These are phyloP conservation scores for Centrapalus pauciflorus DNA, from an alignment of 129 eudicot species.

Conservation along the genomic window DNA sequence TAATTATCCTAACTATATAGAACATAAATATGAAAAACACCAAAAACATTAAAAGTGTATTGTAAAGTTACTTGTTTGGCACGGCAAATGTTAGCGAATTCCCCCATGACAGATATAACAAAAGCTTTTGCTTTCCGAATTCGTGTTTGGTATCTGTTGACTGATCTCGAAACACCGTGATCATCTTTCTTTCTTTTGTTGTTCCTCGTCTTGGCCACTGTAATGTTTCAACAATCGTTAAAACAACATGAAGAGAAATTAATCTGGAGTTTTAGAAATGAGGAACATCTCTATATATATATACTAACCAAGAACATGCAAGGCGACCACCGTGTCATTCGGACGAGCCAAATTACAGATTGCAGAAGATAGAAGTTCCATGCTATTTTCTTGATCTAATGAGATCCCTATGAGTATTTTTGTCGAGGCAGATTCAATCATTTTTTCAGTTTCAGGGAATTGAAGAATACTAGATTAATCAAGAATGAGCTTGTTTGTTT, in stretches of 20 bases:
- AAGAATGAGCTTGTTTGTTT: constrained; percentile 12
- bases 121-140: constrained; percentile 71
- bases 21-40: neutral
- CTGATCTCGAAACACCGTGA: constrained; percentile 23
- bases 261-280: neutral
- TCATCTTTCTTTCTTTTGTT: constrained; percentile 31
- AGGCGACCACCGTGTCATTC: constrained; percentile 57
- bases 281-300: neutral
- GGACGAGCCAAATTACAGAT: constrained; percentile 57
- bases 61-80: constrained; percentile 41
- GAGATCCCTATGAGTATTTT: constrained; percentile 67
- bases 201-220: constrained; percentile 32
- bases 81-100: constrained; percentile 55
- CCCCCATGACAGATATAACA: constrained; percentile 75
- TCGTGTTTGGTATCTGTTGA: constrained; percentile 41
- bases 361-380: constrained; percentile 65
- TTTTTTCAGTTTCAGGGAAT: constrained; percentile 3
- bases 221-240: neutral
- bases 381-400: constrained; percentile 53
- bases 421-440: constrained; percentile 41
- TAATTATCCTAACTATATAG: neutral
- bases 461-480: neutral
- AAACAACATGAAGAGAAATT: neutral
- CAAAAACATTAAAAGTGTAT: neutral
- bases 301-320: constrained; percentile 75